These are phyloP conservation scores for Grigorovia transvaalensis DNA, from an alignment of 805 yeast species.

Conservation along the genomic window DNA sequence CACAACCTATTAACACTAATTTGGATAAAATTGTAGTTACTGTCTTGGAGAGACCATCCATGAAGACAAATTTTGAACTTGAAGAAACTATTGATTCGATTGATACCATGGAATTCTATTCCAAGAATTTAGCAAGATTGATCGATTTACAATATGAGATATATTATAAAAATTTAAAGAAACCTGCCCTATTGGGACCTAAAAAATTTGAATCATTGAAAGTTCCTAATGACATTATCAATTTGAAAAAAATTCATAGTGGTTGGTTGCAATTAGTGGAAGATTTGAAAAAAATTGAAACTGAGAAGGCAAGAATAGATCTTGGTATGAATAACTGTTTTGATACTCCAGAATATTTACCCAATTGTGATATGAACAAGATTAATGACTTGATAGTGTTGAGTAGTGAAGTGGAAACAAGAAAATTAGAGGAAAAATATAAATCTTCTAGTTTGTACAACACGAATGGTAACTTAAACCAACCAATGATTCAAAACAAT, in stretches of 20 bases:
- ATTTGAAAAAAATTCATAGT: slow-evolving; percentile 5
- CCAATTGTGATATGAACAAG: neutral
- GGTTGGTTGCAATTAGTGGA: slow-evolving; percentile 2
- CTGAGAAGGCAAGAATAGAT: neutral
- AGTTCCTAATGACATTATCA: slow-evolving; percentile 12
- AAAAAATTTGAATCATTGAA: slow-evolving; percentile 13
- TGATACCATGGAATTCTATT: neutral
- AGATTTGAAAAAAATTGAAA: slow-evolving; percentile 1
- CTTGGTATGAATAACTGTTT: neutral
- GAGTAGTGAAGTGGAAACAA: neutral
- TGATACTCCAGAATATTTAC: neutral
- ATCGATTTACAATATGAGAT: slow-evolving; percentile 9
- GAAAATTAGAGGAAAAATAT: neutral
- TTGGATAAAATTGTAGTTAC: neutral
- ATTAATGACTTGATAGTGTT: neutral
- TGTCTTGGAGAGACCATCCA: slow-evolving; percentile 2
- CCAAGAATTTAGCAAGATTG: slow-evolving; percentile 4
- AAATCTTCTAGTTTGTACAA: neutral
- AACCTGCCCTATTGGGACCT: slow-evolving; percentile 14
- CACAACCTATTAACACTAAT: neutral
- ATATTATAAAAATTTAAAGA: slow-evolving; percentile 11
- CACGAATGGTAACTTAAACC: no score
- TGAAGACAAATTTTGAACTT: neutral
- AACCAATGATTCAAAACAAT: neutral
- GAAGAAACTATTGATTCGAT: neutral